Conservation (phyloP, 2,329 filamentous ascomycete species). For the Colletotrichum lentis region DNA sequence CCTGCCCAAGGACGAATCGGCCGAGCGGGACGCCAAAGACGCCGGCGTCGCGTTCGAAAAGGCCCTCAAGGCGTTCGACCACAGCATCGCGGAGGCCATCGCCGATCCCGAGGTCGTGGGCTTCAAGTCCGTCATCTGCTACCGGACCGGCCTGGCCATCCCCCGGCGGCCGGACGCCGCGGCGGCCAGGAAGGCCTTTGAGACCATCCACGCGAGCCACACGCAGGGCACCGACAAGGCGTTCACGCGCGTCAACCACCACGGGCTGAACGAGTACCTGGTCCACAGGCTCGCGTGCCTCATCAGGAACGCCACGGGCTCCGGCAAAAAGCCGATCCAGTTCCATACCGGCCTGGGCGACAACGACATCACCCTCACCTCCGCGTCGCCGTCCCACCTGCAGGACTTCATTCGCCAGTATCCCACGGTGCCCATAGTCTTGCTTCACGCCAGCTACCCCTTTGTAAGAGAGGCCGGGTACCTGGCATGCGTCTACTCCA, state of each 20-base stretch:
- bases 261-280: conserved; percentile 73
- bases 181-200: conserved; percentile 51
- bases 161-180: conserved; percentile 54
- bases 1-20: conserved; percentile 45
- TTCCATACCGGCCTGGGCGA: conserved; percentile 87
- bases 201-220: conserved; percentile 46
- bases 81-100: conserved; percentile 63
- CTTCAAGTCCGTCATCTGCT: conserved; percentile 87
- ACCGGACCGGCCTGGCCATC: conserved; percentile 76
- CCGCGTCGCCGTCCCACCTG: conserved; percentile 77
- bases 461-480: conserved; percentile 82
- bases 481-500: conserved; percentile 77
- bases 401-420: conserved; percentile 77
- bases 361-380: conserved; percentile 75
- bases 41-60: conserved; percentile 46
- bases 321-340: conserved; percentile 75
- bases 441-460: conserved; percentile 83
- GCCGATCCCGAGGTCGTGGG: conserved; percentile 74
- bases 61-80: conserved; percentile 50
- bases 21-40: conserved; percentile 26
- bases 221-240: conserved; percentile 39
- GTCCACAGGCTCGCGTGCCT: conserved; percentile 70
- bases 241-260: conserved; percentile 67
- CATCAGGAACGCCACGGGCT: conserved; percentile 57
- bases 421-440: conserved; percentile 74